phyloP scores from a whole-genome alignment of 371 early-diverging fungal genomes.

The Mucor irregularis region DNA sequence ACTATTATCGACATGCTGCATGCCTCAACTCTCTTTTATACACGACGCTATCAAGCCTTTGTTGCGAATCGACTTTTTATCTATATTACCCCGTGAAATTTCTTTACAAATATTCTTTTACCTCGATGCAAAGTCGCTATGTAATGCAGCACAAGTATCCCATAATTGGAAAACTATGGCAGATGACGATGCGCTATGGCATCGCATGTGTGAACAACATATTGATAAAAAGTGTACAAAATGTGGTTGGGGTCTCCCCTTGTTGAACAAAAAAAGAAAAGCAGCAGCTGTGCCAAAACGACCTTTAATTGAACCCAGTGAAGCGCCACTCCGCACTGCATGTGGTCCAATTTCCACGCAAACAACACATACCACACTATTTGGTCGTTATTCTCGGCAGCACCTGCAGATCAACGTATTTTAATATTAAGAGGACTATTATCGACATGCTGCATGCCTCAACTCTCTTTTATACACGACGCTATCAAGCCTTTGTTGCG shows the following conservation, averaged over 20 bases:
- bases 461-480: conserved; percentile 73
- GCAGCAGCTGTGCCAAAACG: conserved; percentile 8
- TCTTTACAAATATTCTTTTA: conserved; percentile 77
- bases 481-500: conserved; percentile 66
- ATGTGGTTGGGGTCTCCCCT: conserved; percentile 93
- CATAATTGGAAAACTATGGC: conserved; percentile 76
- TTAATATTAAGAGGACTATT: conserved; percentile 68
- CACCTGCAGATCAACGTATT: conserved; percentile 54
- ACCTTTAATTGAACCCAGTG: conserved; percentile 14
- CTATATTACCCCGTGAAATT: conserved; percentile 74
- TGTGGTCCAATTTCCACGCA: conserved; percentile 14
- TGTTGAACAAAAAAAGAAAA: conserved; percentile 49
- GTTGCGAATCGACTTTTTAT: conserved; percentile 78
- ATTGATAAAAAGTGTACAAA: conserved; percentile 90
- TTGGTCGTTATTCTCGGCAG: conserved; percentile 58
- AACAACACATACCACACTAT: no score
- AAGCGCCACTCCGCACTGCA: conserved; percentile 15
- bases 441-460: conserved; percentile 69
- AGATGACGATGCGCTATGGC: conserved; percentile 90
- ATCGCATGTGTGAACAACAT: conserved; percentile 93
- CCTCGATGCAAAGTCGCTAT: conserved; percentile 86
- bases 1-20: conserved; percentile 66
- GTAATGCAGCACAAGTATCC: conserved; percentile 84
- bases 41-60: conserved; percentile 62
- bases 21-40: conserved; percentile 77